Base-by-base conservation (phyloP, 805 yeast genomes). In the Starmerella sp. region DNA sequence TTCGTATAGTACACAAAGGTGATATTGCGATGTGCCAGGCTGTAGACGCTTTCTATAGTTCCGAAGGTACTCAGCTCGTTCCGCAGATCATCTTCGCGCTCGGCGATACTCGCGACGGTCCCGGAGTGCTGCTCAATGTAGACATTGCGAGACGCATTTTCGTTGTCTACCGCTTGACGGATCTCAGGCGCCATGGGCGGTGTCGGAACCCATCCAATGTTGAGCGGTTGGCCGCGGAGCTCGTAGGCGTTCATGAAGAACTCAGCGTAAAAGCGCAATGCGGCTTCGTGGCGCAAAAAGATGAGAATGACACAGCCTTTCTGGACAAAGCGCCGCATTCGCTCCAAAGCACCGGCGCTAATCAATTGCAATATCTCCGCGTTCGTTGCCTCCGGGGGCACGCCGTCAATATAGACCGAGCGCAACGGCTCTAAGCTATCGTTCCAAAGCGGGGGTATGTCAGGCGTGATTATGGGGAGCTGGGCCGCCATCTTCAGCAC, bases 191-290 rank as follows among this genome's bases (percentile, higher is more conserved):
- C 81, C 37, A 89, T 79, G 1, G 85, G 81, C 2, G 83, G 75
- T 41, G 88, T 81, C 61, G 84, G 84, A 22, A 96, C 96, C 97
- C 97, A 93, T 11, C 96, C 96, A 57, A 91, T 78, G 65, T 88
- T 80, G 55, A 90, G 80, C 64, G 86, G 95, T 61, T 84, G 81
- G 47, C 87, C 89, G 62, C 80, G 81, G 57, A 93, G 84, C 43
- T 83, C 80, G 59, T 90, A 75, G 66, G 90, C 80, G 66, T 87
- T 88, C 66, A 91, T 75, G 51, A 86, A 83, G 41, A 96, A 95
- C 71, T 90, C 97, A 0, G 96, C 86, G 69, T 89, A 96, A 72
- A 93, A 93, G 60, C 88, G 78, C 57, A 88, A 75, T 0, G 97
- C 97, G 34, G 93, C 79, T 61, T 86, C 83, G 67, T 84, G 91